These are phyloP conservation scores for Colletotrichum shisoi DNA, from an alignment of 2,329 filamentous ascomycete species.

Conservation along the genomic window DNA sequence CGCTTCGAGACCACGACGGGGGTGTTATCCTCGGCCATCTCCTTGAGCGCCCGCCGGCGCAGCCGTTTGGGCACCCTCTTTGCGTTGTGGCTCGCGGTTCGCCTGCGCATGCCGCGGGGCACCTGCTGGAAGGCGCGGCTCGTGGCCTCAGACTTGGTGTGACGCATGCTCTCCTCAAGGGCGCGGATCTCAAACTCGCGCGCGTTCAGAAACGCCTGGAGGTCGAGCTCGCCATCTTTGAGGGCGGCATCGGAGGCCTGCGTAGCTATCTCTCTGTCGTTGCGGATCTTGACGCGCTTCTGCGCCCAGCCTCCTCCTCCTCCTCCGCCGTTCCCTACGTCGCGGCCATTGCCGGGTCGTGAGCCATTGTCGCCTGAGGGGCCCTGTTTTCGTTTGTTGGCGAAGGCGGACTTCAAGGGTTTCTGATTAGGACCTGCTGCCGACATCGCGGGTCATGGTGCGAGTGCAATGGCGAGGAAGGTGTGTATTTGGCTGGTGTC, in stretches of 20 bases:
- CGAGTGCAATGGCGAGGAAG: conserved; percentile 8
- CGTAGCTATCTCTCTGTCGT: conserved; percentile 59
- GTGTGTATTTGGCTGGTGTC: conserved; percentile 3
- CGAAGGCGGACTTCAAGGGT: conserved; percentile 32
- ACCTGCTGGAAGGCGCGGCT: conserved; percentile 90
- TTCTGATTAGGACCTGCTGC: conserved; percentile 24
- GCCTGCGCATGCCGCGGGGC: conserved; percentile 80
- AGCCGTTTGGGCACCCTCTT: conserved; percentile 85
- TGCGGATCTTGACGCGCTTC: conserved; percentile 58
- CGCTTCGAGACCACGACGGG: conserved; percentile 75
- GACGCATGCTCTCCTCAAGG: conserved; percentile 81
- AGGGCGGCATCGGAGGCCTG: conserved; percentile 61
- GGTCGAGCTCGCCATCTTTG: conserved; percentile 80
- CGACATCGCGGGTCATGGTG: conserved; percentile 38
- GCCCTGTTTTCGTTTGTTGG: conserved; percentile 45
- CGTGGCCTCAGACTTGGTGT: conserved; percentile 68
- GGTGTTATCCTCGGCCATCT: conserved; percentile 92
- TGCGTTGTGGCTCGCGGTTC: conserved; percentile 94
- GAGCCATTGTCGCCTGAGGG: conserved; percentile 38
- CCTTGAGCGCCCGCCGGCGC: conserved; percentile 69
- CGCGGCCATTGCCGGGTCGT: conserved; percentile 43
- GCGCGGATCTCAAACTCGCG: conserved; percentile 90
- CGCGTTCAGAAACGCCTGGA: conserved; percentile 82
- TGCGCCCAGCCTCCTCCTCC: conserved; percentile 42
- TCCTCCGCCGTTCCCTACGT: conserved; percentile 37